A percentile compares a stretch with the other conserved stretches of the same genome.
phyloP scores from a whole-genome alignment of 1,284 basidiomycete species.

The Mycena sp. region DNA sequence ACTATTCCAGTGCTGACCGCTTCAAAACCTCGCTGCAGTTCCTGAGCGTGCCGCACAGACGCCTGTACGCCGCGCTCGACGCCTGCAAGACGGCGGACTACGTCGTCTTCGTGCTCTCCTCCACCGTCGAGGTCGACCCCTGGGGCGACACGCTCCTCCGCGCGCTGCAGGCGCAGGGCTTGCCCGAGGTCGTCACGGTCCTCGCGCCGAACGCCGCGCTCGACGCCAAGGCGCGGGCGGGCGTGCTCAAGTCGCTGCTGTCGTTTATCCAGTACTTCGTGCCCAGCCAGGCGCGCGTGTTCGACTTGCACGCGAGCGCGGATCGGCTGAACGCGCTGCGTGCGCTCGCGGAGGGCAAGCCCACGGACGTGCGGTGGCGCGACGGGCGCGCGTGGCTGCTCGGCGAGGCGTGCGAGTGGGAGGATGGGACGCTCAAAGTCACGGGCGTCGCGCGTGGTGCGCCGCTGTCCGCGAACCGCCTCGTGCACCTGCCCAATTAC shows the following conservation, averaged over 20 bases:
- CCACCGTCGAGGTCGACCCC: conserved; percentile 81
- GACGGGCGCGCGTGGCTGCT: conserved; percentile 86
- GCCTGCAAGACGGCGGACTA: conserved; percentile 93
- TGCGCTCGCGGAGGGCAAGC: conserved; percentile 82
- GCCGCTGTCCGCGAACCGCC: conserved; percentile 82
- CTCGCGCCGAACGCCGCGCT: conserved; percentile 55
- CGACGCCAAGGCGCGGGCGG: conserved; percentile 69
- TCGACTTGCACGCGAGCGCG: conserved; percentile 67
- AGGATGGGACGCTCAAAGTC: conserved; percentile 71
- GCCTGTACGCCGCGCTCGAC: conserved; percentile 85
- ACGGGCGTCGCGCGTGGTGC: conserved; percentile 89
- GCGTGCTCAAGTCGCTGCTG: conserved; percentile 84
- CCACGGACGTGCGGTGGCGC: conserved; percentile 81
- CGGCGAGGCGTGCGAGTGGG: conserved; percentile 74
- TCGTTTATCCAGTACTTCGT: conserved; percentile 97
- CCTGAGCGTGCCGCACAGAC: conserved; percentile 75
- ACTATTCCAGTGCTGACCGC: conserved; percentile 70
- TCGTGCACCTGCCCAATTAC: conserved; percentile 89
- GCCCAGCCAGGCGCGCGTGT: conserved; percentile 79
- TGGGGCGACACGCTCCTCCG: conserved; percentile 95
- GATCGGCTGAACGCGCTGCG: conserved; percentile 80
- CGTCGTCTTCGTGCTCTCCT: conserved; percentile 86
- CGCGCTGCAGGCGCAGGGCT: conserved; percentile 83
- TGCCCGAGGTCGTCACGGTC: conserved; percentile 77
- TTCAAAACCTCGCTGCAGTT: conserved; percentile 94